Evolutionary conservation across 1,284 basidiomycete genomes (phyloP).

Genomic region (Ceratobasidium sp.): DNA sequence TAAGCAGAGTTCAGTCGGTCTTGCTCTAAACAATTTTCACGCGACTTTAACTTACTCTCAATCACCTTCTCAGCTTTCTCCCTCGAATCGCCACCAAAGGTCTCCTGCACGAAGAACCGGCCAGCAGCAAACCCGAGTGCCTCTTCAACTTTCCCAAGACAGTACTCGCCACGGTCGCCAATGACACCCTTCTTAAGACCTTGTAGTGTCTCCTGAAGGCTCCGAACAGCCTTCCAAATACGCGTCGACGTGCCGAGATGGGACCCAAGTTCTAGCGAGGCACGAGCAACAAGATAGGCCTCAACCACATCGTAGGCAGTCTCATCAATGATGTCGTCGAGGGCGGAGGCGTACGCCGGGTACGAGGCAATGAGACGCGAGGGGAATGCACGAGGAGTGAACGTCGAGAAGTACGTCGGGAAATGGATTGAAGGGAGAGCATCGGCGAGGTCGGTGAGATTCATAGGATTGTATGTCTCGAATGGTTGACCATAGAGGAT

Average conservation of each 20-base stretch:
- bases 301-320: conserved; percentile 82
- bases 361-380: conserved; percentile 83
- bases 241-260: conserved; percentile 80
- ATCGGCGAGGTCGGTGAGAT: conserved; percentile 76
- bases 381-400: conserved; percentile 84
- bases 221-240: conserved; percentile 79
- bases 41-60: conserved; percentile 63
- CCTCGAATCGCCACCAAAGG: conserved; percentile 86
- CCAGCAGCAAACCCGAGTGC: conserved; percentile 81
- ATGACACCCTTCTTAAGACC: conserved; percentile 91
- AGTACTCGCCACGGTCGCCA: conserved; percentile 85
- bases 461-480: conserved; percentile 88
- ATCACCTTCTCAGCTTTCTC: conserved; percentile 88
- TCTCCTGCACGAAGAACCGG: conserved; percentile 85
- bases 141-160: conserved; percentile 72
- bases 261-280: conserved; percentile 74
- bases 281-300: conserved; percentile 85
- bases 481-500: conserved; percentile 81
- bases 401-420: conserved; percentile 80
- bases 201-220: conserved; percentile 76
- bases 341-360: conserved; percentile 79
- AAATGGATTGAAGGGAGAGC: conserved; percentile 85
- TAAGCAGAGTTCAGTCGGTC: conserved; percentile 52
- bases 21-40: not conserved
- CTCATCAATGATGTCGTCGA: conserved; percentile 77